Evolutionary conservation across 2,329 filamentous ascomycete species (phyloP).

Genomic region (Hypoxylon sp.): DNA sequence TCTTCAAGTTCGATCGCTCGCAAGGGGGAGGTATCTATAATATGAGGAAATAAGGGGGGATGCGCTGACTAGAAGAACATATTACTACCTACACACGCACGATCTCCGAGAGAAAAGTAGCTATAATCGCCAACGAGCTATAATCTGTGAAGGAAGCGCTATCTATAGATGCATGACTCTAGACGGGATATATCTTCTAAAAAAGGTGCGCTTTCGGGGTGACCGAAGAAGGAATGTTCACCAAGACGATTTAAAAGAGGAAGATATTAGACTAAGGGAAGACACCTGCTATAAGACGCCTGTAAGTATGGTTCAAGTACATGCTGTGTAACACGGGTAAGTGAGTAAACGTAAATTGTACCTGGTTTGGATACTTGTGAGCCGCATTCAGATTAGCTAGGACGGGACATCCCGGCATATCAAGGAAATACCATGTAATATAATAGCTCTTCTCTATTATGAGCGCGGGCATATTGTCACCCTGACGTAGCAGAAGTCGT

Average conservation of each 20-base stretch:
- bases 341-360: constrained; percentile 9
- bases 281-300: background rate
- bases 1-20: background rate
- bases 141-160: background rate
- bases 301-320: constrained; percentile 1
- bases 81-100: constrained; percentile 2
- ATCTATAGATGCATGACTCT: background rate
- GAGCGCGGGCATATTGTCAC: constrained; percentile 7
- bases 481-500: constrained; percentile 11
- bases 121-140: background rate
- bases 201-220: background rate
- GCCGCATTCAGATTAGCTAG: constrained; percentile 20
- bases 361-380: constrained; percentile 16
- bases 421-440: constrained; percentile 11
- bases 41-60: constrained; percentile 4
- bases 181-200: background rate
- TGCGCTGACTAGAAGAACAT: background rate
- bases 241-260: constrained; percentile 6
- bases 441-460: constrained; percentile 15
- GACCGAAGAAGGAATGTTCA: constrained; percentile 4
- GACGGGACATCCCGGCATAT: constrained; percentile 8
- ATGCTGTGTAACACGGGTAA: constrained; percentile 21
- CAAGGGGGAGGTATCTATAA: constrained; percentile 9
- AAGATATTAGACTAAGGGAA: background rate
- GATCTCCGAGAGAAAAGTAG: constrained; percentile 2